phyloP scores from a whole-genome alignment of 371 early-diverging fungal species.

The Rhizopus sp. region DNA sequence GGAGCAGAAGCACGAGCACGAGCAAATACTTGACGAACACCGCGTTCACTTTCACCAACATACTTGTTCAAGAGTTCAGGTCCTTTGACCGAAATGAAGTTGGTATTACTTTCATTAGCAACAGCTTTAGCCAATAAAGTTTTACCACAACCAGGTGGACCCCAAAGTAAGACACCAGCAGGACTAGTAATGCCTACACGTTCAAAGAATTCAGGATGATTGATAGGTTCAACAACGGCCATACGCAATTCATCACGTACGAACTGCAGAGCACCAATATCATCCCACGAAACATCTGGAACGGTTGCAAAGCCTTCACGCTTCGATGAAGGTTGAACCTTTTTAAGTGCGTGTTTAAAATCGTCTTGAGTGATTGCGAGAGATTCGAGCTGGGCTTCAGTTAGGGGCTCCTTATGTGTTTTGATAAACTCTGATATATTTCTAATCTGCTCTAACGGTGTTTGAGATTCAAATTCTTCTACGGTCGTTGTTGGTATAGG shows the following conservation, averaged over 20 bases:
- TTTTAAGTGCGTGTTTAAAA: slow-evolving; percentile 87
- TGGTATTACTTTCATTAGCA: slow-evolving; percentile 95
- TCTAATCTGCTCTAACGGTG: slow-evolving; percentile 61
- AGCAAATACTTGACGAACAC: slow-evolving; percentile 97
- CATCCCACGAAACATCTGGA: slow-evolving; percentile 94
- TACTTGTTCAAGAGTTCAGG: slow-evolving; percentile 99
- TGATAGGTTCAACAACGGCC: slow-evolving; percentile 97
- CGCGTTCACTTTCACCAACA: slow-evolving; percentile 99
- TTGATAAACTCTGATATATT: slow-evolving; percentile 75
- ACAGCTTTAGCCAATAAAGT: slow-evolving; percentile 99
- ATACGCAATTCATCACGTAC: slow-evolving; percentile 94
- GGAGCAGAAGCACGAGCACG: slow-evolving; percentile 95
- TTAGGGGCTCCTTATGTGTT: slow-evolving; percentile 73
- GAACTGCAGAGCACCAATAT: slow-evolving; percentile 89
- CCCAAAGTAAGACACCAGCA: slow-evolving; percentile 97
- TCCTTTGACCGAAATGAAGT: slow-evolving; percentile 99
- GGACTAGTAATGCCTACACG: slow-evolving; percentile 93
- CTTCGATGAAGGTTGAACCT: slow-evolving; percentile 96
- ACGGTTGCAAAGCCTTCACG: slow-evolving; percentile 99
- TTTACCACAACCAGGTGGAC: slow-evolving; percentile 99
- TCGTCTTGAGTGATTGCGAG: slow-evolving; percentile 87
- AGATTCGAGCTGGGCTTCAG: slow-evolving; percentile 80
- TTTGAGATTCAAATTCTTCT: slow-evolving; percentile 56
- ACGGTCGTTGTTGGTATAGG: slow-evolving; percentile 48
- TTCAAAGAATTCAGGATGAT: slow-evolving; percentile 90